Percentiles rank a stretch among this genome's conserved stretches.
Conservation (phyloP, 2,329 filamentous ascomycete genomes). For the Endoconidiophora polonica region DNA sequence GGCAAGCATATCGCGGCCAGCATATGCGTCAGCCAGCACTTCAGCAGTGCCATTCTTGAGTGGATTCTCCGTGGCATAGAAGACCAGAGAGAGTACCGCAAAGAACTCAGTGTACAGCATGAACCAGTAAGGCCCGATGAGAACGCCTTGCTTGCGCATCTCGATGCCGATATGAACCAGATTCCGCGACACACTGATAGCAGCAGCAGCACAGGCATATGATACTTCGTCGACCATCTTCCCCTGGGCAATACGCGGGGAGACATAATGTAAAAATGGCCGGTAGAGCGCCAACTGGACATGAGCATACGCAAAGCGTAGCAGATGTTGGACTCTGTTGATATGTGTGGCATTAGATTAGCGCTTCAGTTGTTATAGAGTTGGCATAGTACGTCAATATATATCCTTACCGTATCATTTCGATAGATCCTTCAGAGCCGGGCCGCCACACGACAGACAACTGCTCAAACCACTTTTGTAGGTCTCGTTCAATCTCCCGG, state of each 20-base stretch:
- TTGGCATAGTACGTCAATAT: neutral
- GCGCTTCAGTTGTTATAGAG: neutral
- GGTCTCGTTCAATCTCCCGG: conserved; percentile 45
- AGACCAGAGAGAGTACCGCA: conserved; percentile 61
- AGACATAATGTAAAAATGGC: conserved; percentile 71
- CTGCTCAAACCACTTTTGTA: conserved; percentile 46
- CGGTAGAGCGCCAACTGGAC: conserved; percentile 71
- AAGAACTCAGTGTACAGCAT: conserved; percentile 74
- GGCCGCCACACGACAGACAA: conserved; percentile 65
- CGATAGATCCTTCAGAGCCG: conserved; percentile 56
- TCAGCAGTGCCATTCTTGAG: conserved; percentile 59
- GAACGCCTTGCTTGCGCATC: conserved; percentile 55
- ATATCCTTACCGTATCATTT: conserved; percentile 52
- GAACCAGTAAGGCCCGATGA: conserved; percentile 79
- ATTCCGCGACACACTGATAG: conserved; percentile 47
- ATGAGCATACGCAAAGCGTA: conserved; percentile 67
- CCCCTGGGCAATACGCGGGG: conserved; percentile 39
- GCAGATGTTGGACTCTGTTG: conserved; percentile 48
- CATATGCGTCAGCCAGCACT: conserved; percentile 68
- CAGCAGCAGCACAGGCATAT: conserved; percentile 53
- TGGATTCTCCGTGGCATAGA: conserved; percentile 66
- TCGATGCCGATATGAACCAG: conserved; percentile 67
- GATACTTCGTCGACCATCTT: conserved; percentile 56
- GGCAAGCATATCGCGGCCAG: conserved; percentile 68
- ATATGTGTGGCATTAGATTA: neutral